Conservation (phyloP, 208 protist species). For the Acanthamoeba lenticulata region DNA sequence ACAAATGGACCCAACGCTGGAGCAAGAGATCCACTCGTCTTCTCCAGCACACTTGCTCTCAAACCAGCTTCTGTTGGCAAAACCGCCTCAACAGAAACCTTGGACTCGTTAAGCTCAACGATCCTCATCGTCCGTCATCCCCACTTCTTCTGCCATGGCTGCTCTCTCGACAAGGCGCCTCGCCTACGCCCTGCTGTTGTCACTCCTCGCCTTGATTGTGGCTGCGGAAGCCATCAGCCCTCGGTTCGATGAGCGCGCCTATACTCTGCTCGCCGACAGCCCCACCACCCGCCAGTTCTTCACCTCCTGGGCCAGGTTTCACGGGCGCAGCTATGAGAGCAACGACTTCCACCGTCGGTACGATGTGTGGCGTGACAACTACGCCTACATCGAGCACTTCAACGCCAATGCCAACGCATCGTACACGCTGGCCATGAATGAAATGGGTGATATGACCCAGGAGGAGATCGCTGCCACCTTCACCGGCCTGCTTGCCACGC, state of each 20-base stretch:
- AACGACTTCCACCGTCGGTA: neutral
- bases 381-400: neutral
- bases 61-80: no score
- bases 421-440: constrained; percentile 72
- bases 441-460: constrained; percentile 73
- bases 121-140: no score
- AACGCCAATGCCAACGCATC: constrained; percentile 5
- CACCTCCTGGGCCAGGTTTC: neutral
- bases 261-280: neutral
- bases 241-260: neutral
- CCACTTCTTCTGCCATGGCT: no score
- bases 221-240: neutral
- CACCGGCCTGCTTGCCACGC: neutral
- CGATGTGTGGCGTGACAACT: neutral
- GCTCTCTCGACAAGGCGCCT: no score
- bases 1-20: no score
- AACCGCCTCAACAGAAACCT: no score
- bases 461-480: constrained; percentile 61
- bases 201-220: neutral
- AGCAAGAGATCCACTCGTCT: no score
- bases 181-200: no score
- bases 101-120: no score
- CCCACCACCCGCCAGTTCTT: neutral
- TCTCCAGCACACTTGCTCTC: no score
- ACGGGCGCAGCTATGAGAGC: neutral